These are phyloP conservation scores for Neostapfia colusana DNA, from an alignment of 176 grass and related monocot species.

Conservation along the genomic window DNA sequence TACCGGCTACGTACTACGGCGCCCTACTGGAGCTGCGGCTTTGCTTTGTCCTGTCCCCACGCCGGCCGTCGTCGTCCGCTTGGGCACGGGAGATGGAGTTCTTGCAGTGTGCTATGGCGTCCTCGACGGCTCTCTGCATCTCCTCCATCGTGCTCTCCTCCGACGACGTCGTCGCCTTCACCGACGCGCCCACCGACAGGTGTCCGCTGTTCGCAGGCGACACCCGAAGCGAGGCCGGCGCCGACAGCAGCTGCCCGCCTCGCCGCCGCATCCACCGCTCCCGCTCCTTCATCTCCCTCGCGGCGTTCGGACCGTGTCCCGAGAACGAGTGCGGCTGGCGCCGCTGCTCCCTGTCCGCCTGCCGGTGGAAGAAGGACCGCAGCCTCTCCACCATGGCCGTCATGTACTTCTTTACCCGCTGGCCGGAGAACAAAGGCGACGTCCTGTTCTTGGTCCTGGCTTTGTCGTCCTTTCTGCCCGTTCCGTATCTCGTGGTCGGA, in stretches of 20 bases:
- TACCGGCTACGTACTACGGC: too few relatives aligned
- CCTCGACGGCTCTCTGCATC: conserved; percentile 85
- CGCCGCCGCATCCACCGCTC: too few relatives aligned
- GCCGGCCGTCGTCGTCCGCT: too few relatives aligned
- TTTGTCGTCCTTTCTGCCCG: conserved; percentile 19
- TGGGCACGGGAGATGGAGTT: conserved; percentile 55
- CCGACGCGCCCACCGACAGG: conserved; percentile 60
- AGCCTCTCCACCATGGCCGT: conserved; percentile 69
- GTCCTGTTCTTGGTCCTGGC: conserved; percentile 42
- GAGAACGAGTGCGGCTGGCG: too few relatives aligned
- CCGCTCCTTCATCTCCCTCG: too few relatives aligned
- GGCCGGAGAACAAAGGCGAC: conserved; percentile 56
- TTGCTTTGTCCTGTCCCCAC: background rate
- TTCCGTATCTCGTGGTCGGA: conserved; percentile 17
- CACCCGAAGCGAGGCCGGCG: conserved; percentile 64
- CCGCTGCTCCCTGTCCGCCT: too few relatives aligned
- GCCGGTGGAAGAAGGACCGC: background rate
- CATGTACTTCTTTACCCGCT: conserved; percentile 68
- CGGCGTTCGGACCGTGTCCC: too few relatives aligned
- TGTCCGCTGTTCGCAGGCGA: conserved; percentile 62
- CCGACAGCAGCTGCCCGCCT: conserved; percentile 53
- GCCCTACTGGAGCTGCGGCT: conserved; percentile 34
- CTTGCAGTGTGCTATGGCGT: conserved; percentile 93
- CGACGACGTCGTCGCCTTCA: conserved; percentile 65
- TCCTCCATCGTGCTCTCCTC: conserved; percentile 96